Evolutionary conservation across 2,329 filamentous ascomycete species (phyloP).

Genomic region (Golovinomyces cichoracearum): DNA sequence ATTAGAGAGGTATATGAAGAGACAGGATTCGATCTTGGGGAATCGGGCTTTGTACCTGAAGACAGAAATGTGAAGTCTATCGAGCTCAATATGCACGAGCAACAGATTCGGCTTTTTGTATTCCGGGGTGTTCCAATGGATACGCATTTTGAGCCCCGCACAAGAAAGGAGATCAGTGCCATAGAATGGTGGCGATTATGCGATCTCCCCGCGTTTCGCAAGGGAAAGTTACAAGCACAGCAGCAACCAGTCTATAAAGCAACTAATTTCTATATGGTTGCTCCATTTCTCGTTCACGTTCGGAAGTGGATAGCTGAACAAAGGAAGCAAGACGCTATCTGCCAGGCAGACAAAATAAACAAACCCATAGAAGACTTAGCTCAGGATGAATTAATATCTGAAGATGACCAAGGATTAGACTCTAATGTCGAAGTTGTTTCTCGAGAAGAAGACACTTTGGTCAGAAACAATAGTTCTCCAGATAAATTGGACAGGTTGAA

Average conservation of each 20-base stretch:
- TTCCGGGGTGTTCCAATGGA: conserved; percentile 74
- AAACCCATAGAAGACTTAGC: conserved; percentile 20
- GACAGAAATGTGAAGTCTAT: conserved; percentile 56
- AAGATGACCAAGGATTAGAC: conserved; percentile 26
- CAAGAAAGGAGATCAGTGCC: conserved; percentile 90
- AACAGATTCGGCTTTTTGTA: conserved; percentile 78
- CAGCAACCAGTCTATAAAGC: conserved; percentile 32
- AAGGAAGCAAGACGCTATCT: conserved; percentile 40
- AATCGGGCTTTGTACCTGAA: conserved; percentile 48
- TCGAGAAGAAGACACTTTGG: conserved; percentile 1
- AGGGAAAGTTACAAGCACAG: conserved; percentile 32
- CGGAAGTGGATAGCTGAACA: conserved; percentile 81
- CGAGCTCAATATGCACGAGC: conserved; percentile 69
- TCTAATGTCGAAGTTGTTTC: conserved; percentile 4
- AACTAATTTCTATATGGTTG: conserved; percentile 94
- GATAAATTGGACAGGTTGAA: conserved; percentile 17
- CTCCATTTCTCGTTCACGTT: conserved; percentile 61
- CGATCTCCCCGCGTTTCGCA: conserved; percentile 59
- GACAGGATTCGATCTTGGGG: conserved; percentile 62
- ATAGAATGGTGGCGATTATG: conserved; percentile 85
- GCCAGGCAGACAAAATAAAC: conserved; percentile 18
- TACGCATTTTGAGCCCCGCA: conserved; percentile 66
- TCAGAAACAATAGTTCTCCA: background rate
- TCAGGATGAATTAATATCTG: conserved; percentile 30
- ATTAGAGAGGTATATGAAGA: conserved; percentile 89